Base-by-base conservation (phyloP, 1,284 basidiomycete genomes). In the Ceratorhiza oryzae-sativae region DNA sequence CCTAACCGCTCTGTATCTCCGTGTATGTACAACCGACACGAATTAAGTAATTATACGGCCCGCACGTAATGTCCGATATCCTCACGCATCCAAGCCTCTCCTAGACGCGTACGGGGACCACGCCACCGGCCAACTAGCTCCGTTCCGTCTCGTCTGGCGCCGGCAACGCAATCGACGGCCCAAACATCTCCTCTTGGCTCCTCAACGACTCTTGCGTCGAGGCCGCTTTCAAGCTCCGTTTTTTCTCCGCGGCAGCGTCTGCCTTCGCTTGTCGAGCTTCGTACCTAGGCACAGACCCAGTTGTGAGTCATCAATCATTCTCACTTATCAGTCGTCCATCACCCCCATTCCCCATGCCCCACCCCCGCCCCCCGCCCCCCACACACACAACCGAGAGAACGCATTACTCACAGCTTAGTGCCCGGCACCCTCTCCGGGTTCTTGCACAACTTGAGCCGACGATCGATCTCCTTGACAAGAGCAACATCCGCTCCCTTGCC, bases 341-440 rank as follows among this genome's bases (percentile, higher is more conserved):
- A 12, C 30, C 53, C 3, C 34, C 9, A 23, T 18, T 3, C 56
- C n/a, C 56, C 56, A 32, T 32, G 18, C 45, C 20, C 48, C 4
- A 23, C 48, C 23, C 48, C 20, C 3, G 6, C 10, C 4, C 20
- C 48, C 48, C 42, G n/a, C 42, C 42, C 9, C 42, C 18, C 42
- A n/a, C n/a, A n/a, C n/a, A n/a, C 42, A 8, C 15, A 45, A 45
- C 42, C 42, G 42, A 45, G 20, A 45, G 25, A 23, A 46, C 56
- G 18, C 23, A 30, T 1, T 5, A 81, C 82, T 75, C 61, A 84
- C 71, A 94, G 86, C 59, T 90, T 91, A 74, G 89, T 95, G 12
- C 93, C 94, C 3, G 90, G 88, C 12, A 96, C 89, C 79, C 95
- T 97, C 80, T 95, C 94, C 6, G 96, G 95, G 78, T 98, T 97